Evolutionary conservation across 768 basidiomycete species (phyloP).

Genomic region (Amanita pallidorosea): DNA sequence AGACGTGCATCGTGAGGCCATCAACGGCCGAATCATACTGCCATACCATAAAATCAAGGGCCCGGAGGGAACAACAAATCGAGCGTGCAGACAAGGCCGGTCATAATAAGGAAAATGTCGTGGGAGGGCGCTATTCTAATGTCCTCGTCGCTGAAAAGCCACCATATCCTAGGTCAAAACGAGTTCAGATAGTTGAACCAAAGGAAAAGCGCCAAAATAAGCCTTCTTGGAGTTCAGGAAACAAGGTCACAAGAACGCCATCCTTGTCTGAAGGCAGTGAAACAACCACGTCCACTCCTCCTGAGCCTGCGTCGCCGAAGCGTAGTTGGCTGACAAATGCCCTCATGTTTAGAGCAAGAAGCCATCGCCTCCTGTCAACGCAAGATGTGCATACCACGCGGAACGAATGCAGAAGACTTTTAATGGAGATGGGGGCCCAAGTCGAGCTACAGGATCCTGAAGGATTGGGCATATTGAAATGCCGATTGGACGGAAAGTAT

Average conservation of each 20-base stretch:
- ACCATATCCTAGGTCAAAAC: constrained; percentile 6
- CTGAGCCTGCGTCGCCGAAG: constrained; percentile 35
- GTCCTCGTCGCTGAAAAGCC: background rate
- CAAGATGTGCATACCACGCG: constrained; percentile 55
- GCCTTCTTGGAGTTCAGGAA: constrained; percentile 9
- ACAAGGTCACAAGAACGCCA: constrained; percentile 20
- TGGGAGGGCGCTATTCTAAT: background rate
- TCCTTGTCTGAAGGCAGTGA: constrained; percentile 32
- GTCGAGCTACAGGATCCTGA: constrained; percentile 58
- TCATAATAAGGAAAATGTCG: background rate
- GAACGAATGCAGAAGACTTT: constrained; percentile 60
- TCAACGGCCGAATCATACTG: background rate
- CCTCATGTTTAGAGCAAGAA: constrained; percentile 74
- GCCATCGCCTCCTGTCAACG: constrained; percentile 45
- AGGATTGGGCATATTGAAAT: constrained; percentile 61
- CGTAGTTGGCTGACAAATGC: constrained; percentile 81
- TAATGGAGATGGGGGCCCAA: constrained; percentile 61
- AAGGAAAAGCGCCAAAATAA: constrained; percentile 19
- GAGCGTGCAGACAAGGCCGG: constrained; percentile 6
- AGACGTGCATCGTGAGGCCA: background rate
- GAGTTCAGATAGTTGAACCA: constrained; percentile 47
- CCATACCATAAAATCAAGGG: background rate
- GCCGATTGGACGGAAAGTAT: constrained; percentile 58
- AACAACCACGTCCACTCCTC: constrained; percentile 17
- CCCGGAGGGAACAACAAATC: constrained; percentile 6